Base-by-base conservation (phyloP, 1,284 basidiomycete genomes). In the Pseudomicrostroma phylloplanum region DNA sequence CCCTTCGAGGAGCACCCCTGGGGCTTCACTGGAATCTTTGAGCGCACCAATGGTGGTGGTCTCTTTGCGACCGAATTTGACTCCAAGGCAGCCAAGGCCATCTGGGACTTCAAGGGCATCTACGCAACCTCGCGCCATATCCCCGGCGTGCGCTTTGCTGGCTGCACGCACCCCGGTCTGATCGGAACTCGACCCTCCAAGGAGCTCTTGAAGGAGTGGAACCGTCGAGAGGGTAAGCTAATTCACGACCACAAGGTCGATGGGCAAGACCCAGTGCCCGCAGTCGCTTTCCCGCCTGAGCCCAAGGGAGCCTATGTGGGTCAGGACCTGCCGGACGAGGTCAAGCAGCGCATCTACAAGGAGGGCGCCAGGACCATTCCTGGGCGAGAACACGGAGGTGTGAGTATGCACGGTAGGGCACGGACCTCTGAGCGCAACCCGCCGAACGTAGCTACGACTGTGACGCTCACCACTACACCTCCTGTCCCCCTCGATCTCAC, bases 1-100 rank as follows among this genome's bases (percentile, higher is more conserved):
- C 86, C 88, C 1, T 89, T 88, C 72, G 86, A 87, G 23, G 83
- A 88, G 73, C 87, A 88, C 86, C 87, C 87, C 0, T 90, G 88
- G 89, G 89, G 88, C 0, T 90, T 87, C 0, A 86, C 86, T 21
- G 70, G 60, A 80, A 72, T 59, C 54, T 64, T 60, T 39, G 59
- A 61, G 26, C 23, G 60, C 48, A 55, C 61, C 60, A 57, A 46
- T 26, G 36, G 57, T 36, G 88, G 88, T n/a, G 87, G 88, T 6
- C 80, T 89, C 6, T 89, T 89, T 67, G 87, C 87, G 3, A 82
- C 81, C 7, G 87, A 89, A 76, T 89, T 88, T 77, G 81, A 87
- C 55, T 86, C 85, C 69, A 84, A 81, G 70, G 87, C 88, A 0
- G 84, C 85, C 59, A 90, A 90, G 40, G 62, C 65, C 23, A 61